Percentiles rank a stretch among this genome's conserved stretches.
Evolutionary conservation across 495 filamentous ascomycete genomes (phyloP).

Genomic region (Evansstolkia leycettana): DNA sequence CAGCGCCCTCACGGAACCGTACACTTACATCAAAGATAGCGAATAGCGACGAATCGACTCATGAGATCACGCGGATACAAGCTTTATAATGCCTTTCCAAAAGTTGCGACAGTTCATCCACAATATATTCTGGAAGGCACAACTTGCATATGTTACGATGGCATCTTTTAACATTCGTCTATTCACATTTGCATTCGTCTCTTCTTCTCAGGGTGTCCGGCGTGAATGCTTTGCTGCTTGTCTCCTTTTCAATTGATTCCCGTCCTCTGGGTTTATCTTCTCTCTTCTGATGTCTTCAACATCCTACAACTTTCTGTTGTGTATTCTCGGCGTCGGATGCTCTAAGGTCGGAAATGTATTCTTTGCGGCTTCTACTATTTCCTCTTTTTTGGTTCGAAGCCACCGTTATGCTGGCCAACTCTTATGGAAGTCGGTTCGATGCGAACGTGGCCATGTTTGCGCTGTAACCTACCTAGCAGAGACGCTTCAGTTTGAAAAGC

Average conservation of each 20-base stretch:
- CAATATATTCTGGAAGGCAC: slow-evolving; percentile 29
- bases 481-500: background rate
- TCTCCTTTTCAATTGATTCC: slow-evolving; percentile 10
- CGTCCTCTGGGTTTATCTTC: slow-evolving; percentile 9
- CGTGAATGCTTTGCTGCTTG: slow-evolving; percentile 11
- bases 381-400: slow-evolving; percentile 8
- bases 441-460: background rate
- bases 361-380: slow-evolving; percentile 1
- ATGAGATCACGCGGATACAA: background rate
- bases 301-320: slow-evolving; percentile 16
- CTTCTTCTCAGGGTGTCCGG: slow-evolving; percentile 24
- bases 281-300: slow-evolving; percentile 24
- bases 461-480: background rate
- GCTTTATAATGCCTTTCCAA: no score
- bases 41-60: slow-evolving; percentile 20
- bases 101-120: no score
- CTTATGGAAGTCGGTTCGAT: background rate
- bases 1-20: slow-evolving; percentile 22
- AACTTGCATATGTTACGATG: slow-evolving; percentile 37
- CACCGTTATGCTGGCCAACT: background rate
- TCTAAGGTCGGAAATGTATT: slow-evolving; percentile 10
- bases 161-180: slow-evolving; percentile 27
- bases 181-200: slow-evolving; percentile 27
- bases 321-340: slow-evolving; percentile 21
- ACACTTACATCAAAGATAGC: slow-evolving; percentile 25